Percentiles rank a stretch among this genome's conserved stretches.
Evolutionary conservation across 2,329 filamentous ascomycete species (phyloP).

Genomic region (Colletotrichum falcatum): DNA sequence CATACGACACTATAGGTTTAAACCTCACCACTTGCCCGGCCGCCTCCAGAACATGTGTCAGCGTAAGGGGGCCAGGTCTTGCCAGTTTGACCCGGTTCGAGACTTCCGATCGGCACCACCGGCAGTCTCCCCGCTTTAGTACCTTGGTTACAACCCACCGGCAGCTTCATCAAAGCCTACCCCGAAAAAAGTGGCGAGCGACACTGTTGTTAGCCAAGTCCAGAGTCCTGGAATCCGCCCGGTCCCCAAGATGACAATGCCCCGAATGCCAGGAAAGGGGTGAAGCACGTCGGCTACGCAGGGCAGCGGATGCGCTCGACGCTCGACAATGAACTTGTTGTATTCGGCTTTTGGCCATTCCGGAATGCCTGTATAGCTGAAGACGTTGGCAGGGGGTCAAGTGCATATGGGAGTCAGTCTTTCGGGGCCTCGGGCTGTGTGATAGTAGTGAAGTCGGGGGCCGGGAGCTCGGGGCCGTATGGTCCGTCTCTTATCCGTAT

Average conservation of each 20-base stretch:
- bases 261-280: background rate
- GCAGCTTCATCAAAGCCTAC: background rate
- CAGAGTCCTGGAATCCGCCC: background rate
- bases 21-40: background rate
- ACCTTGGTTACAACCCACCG: background rate
- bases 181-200: background rate
- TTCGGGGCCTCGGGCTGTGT: background rate
- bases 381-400: background rate
- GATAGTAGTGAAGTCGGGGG: conserved; percentile 12
- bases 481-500: conserved; percentile 35
- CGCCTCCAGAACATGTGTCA: too few species aligned
- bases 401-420: background rate
- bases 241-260: background rate
- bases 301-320: background rate
- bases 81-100: background rate
- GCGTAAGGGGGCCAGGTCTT: background rate
- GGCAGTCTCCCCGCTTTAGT: background rate
- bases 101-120: background rate
- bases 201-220: background rate
- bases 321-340: background rate
- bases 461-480: conserved; percentile 3
- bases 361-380: conserved; percentile 17
- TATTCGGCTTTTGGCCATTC: background rate
- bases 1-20: background rate
- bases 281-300: background rate